Percentiles rank a stretch among this genome's conserved stretches.
Conservation (phyloP, 257 asterid species). For the Jaltomata sinuosa region DNA sequence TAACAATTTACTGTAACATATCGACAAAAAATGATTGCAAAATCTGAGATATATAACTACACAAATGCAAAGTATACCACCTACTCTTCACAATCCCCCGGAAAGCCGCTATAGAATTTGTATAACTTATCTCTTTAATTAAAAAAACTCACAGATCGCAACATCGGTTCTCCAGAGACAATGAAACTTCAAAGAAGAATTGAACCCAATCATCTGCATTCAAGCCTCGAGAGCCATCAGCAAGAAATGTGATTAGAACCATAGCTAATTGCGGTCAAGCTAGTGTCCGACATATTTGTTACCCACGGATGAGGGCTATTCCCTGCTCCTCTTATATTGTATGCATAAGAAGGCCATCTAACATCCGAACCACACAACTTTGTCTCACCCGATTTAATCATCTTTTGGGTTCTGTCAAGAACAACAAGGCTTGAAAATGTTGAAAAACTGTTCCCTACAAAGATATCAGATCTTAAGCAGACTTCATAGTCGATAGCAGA, state of each 20-base stretch:
- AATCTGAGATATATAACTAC: neutral
- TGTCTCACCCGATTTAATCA: constrained; percentile 29
- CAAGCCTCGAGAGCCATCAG: constrained; percentile 6
- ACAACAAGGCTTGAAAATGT: constrained; percentile 92
- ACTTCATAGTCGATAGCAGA: constrained; percentile 93
- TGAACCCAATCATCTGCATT: neutral
- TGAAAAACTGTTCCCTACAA: constrained; percentile 85
- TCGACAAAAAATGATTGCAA: neutral
- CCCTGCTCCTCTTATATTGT: constrained; percentile 43
- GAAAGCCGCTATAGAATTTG: neutral
- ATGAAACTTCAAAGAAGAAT: neutral
- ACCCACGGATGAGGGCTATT: constrained; percentile 64
- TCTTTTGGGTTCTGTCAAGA: constrained; percentile 74
- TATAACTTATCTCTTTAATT: neutral
- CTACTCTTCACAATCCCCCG: neutral
- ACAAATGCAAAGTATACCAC: neutral
- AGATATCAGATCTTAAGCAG: constrained; percentile 77
- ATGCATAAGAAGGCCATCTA: constrained; percentile 68
- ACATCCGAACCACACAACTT: constrained; percentile 41
- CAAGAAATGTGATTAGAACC: constrained; percentile 70
- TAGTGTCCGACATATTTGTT: constrained; percentile 68
- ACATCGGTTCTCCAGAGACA: neutral
- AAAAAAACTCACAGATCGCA: neutral
- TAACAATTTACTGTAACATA: neutral
- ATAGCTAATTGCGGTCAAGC: constrained; percentile 75